Conservation (phyloP, 139 green algal genomes). For the Closterium sp. region DNA sequence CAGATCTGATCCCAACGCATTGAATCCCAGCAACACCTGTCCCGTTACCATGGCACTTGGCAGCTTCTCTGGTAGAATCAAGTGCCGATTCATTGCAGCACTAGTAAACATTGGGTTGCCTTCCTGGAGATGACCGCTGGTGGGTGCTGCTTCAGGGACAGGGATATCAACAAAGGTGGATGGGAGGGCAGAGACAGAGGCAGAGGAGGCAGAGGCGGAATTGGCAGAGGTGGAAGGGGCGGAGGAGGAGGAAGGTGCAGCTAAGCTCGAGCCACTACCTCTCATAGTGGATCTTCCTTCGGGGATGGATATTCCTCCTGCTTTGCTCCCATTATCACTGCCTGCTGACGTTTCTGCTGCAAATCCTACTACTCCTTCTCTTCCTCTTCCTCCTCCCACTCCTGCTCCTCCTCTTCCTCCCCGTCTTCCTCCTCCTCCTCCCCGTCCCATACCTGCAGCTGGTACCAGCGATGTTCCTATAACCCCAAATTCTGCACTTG, state of each 20-base stretch:
- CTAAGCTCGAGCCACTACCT: background rate
- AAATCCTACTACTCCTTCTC: background rate
- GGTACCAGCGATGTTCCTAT: background rate
- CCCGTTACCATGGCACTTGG: background rate
- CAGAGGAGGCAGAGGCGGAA: too few species aligned
- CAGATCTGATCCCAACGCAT: background rate
- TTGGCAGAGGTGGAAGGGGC: background rate
- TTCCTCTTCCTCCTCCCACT: background rate
- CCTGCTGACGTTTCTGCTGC: too few species aligned
- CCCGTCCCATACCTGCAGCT: background rate
- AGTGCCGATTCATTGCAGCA: too few species aligned
- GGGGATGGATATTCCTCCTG: background rate
- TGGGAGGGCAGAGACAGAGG: too few species aligned
- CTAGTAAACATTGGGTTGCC: too few species aligned
- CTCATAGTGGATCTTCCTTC: background rate
- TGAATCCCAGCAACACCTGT: background rate
- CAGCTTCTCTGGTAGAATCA: too few species aligned
- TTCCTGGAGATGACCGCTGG: too few species aligned
- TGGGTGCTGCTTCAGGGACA: too few species aligned
- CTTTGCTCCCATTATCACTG: too few species aligned
- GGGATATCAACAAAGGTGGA: background rate
- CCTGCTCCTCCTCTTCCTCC: background rate
- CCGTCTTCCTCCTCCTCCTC: background rate
- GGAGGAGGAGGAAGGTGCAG: too few species aligned
- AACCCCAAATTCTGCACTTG: background rate